A percentile compares a stretch with the other conserved stretches of the same genome.
These are phyloP conservation scores for Collariella sp. DNA, from an alignment of 495 filamentous ascomycete species.

Conservation along the genomic window DNA sequence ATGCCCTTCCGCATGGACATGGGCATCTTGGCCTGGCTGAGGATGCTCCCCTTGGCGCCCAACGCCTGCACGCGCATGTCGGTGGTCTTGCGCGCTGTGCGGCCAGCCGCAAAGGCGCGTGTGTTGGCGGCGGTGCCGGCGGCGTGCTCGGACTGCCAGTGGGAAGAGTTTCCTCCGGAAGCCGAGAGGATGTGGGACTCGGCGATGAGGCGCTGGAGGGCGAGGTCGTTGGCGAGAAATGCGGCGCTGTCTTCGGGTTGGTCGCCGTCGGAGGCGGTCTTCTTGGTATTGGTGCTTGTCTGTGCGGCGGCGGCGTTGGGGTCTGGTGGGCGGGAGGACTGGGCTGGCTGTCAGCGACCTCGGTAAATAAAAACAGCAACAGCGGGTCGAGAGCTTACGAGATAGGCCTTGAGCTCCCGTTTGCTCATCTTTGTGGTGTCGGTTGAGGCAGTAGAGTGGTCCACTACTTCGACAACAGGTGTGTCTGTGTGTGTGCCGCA, in stretches of 20 bases:
- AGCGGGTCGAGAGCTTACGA: constrained; percentile 43
- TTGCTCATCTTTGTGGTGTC: constrained; percentile 46
- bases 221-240: constrained; percentile 80
- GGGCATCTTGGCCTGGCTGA: constrained; percentile 74
- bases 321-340: constrained; percentile 39
- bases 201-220: constrained; percentile 74
- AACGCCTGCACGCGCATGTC: constrained; percentile 75
- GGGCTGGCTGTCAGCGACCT: constrained; percentile 1
- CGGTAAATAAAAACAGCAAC: neutral
- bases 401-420: constrained; percentile 66
- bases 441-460: constrained; percentile 38
- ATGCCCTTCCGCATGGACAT: constrained; percentile 75
- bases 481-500: constrained; percentile 6
- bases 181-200: constrained; percentile 89
- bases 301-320: constrained; percentile 19
- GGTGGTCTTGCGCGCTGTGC: constrained; percentile 57
- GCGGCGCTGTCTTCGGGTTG: constrained; percentile 43
- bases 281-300: constrained; percentile 24
- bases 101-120: constrained; percentile 30
- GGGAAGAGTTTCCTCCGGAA: constrained; percentile 45
- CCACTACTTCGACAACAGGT: constrained; percentile 51
- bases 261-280: constrained; percentile 28
- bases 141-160: constrained; percentile 24
- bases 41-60: constrained; percentile 66
- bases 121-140: constrained; percentile 17